Evolutionary conservation across 78 protist genomes (phyloP), one percentile per base, ranked within the genome.

Genomic region (Dictyostelium firmibasis): DNA sequence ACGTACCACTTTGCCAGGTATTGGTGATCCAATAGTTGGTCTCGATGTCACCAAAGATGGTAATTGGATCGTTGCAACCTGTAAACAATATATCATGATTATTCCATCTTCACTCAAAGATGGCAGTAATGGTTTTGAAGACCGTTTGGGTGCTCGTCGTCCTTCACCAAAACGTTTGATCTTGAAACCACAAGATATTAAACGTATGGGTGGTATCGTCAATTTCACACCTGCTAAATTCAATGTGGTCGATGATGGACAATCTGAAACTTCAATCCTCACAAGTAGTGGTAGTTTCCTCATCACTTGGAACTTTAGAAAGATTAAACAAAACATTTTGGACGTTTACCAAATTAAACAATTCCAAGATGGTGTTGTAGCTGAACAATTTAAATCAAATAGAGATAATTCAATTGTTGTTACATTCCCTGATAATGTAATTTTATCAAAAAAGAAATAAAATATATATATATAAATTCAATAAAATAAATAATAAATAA

Each of bases 301-400:
- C 9, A 91, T 96, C 85, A 96, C 97, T 25, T 96, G 97, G 97
- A 96, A 96, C 44, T 96, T 96, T 47, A 78, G 88, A 85, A 96
- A 96, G 86, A 47, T 62, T 41, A 94, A 95, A 74, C 92, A 95
- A 75, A 81, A 86, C 78, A 38, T 91, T 20, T 84, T 82, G 81
- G 91, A 95, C 23, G 81, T 81, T 10, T 91, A 89, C 31, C 94
- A 96, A 75, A 85, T 96, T 36, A 93, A 96, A 74, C 81, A 96
- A 50, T 84, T 33, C 60, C 25, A 31, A n/a, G 43, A 38, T 33
- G 89, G 64, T 14, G 85, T 96, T 25, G 93, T 96, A 29, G 97
- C 92, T 53, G 97, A 96, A 53, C 95, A 96, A 84, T 96, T 96
- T 85, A 82, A 83, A 47, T 96, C 38, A 29, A 79, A 89, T 64